A percentile compares a stretch with the other conserved stretches of the same genome.
These are phyloP conservation scores for Ogataea nonfermentans DNA, from an alignment of 805 yeast genomes.

Conservation along the genomic window DNA sequence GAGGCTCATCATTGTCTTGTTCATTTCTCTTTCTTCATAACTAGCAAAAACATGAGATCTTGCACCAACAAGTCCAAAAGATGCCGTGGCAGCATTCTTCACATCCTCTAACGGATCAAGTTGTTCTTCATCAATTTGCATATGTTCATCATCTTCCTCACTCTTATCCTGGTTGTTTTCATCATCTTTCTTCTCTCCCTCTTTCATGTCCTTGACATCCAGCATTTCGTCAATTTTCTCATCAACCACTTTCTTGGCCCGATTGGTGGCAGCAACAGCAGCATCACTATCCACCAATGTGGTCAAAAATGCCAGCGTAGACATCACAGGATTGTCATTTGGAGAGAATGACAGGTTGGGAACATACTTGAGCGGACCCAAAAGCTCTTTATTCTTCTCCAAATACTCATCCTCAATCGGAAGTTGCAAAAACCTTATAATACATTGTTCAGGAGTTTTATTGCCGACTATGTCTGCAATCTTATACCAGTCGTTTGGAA, in stretches of 20 bases:
- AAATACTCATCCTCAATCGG: constrained; percentile 79
- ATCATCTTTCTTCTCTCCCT: constrained; percentile 14
- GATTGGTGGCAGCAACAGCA: constrained; percentile 74
- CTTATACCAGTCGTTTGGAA: constrained; percentile 75
- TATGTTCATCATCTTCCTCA: constrained; percentile 22
- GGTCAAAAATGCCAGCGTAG: constrained; percentile 86
- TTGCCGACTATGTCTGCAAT: constrained; percentile 66
- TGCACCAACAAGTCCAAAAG: constrained; percentile 75
- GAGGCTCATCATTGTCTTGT: constrained; percentile 53
- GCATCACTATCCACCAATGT: constrained; percentile 83
- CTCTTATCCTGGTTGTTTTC: constrained; percentile 16
- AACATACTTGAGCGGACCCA: constrained; percentile 78
- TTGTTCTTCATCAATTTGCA: constrained; percentile 13
- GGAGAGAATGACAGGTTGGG: constrained; percentile 82
- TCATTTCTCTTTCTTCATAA: constrained; percentile 77
- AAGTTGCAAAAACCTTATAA: constrained; percentile 70
- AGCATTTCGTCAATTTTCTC: constrained; percentile 41
- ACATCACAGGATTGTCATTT: constrained; percentile 89
- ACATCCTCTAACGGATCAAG: constrained; percentile 33
- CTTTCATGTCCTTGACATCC: constrained; percentile 27
- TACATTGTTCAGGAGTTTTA: constrained; percentile 75
- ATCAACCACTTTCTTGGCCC: constrained; percentile 54
- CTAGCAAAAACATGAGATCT: constrained; percentile 77
- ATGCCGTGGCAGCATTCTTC: constrained; percentile 63
- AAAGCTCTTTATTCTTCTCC: constrained; percentile 43